Conservation (phyloP, 75 land plant species). For the Cunninghamia lanceolata region DNA sequence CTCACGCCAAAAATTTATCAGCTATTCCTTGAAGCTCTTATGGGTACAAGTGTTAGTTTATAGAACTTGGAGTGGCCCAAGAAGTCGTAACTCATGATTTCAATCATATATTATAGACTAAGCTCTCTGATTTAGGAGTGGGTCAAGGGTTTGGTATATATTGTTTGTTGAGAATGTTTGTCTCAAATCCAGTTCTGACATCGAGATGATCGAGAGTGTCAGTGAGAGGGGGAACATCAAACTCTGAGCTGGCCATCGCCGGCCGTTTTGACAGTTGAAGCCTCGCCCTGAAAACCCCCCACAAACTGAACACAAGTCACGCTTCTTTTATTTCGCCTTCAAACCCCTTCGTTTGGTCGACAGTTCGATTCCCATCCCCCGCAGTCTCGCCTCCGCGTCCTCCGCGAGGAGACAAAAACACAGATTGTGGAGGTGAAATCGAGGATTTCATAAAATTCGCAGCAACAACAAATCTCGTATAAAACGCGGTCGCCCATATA, state of each 20-base stretch:
- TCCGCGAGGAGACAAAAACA: neutral
- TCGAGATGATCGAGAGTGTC: neutral
- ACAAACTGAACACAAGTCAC: neutral
- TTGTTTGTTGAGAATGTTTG: neutral
- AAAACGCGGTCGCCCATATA: neutral
- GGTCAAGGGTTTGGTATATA: too few relatives aligned
- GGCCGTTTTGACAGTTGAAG: neutral
- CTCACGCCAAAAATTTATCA: too few relatives aligned
- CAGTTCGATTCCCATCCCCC: neutral
- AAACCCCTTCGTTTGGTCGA: neutral
- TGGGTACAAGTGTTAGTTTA: too few relatives aligned
- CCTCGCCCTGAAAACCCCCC: neutral
- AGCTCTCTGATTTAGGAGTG: neutral
- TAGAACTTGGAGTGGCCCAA: too few relatives aligned
- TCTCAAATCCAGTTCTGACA: neutral
- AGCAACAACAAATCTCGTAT: neutral
- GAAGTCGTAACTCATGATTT: too few relatives aligned
- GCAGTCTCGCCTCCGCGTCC: neutral
- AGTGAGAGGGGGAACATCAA: neutral
- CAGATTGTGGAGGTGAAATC: neutral
- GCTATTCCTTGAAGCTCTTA: too few relatives aligned
- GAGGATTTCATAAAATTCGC: neutral
- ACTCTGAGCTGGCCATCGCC: conserved; percentile 1
- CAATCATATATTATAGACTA: too few relatives aligned
- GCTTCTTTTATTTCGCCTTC: neutral